Percentiles rank a stretch among this genome's conserved stretches.
These are phyloP conservation scores for Leishmania major DNA, from an alignment of 208 protist genomes.

Conservation along the genomic window DNA sequence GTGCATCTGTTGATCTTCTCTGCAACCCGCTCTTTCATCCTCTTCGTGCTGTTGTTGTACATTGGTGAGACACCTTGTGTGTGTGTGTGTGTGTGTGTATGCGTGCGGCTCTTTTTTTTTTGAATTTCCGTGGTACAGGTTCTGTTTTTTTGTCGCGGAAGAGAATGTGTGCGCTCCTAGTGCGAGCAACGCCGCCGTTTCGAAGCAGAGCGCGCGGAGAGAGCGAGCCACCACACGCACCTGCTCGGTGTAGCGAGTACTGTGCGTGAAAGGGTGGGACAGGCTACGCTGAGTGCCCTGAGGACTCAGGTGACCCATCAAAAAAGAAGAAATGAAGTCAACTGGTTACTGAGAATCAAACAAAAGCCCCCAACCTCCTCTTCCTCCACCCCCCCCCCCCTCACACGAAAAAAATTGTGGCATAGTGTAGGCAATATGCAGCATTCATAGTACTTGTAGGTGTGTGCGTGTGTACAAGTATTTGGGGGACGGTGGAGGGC, in stretches of 20 bases:
- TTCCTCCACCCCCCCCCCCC: too few relatives aligned
- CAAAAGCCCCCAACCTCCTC: too few relatives aligned
- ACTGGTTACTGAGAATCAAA: too few relatives aligned
- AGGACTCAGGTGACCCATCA: too few relatives aligned
- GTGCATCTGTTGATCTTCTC: background rate
- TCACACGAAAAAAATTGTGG: too few relatives aligned
- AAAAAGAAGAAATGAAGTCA: too few relatives aligned
- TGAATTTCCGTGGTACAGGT: background rate
- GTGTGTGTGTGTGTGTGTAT: background rate
- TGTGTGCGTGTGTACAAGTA: background rate
- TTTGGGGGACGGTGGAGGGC: background rate
- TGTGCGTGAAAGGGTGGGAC: too few relatives aligned
- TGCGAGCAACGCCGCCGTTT: background rate
- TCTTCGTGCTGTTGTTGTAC: background rate
- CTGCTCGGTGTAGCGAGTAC: background rate
- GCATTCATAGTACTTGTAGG: background rate
- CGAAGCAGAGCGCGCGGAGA: too few relatives aligned
- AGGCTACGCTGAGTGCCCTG: too few relatives aligned
- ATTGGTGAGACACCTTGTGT: background rate
- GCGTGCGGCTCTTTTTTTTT: background rate
- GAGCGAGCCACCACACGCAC: background rate
- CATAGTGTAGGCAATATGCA: background rate
- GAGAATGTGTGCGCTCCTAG: background rate
- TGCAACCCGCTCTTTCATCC: background rate
- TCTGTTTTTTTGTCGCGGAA: background rate